Evolutionary conservation across 768 basidiomycete species (phyloP).

Genomic region (Kwoniella sp.): DNA sequence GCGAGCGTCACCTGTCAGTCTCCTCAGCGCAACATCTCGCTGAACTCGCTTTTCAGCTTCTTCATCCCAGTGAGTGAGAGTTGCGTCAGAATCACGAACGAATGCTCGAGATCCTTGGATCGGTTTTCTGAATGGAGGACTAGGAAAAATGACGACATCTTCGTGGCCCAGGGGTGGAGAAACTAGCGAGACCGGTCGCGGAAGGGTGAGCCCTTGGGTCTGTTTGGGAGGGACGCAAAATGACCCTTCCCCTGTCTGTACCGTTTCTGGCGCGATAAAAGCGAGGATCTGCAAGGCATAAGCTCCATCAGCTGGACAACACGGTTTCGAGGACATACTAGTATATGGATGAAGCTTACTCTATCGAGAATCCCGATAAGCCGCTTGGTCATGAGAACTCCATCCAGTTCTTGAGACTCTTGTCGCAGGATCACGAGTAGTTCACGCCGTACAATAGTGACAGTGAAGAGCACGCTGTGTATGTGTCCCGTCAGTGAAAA

Average conservation of each 20-base stretch:
- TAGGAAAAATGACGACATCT: not conserved
- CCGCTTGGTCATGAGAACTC: conserved; percentile 1
- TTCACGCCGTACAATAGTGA: conserved; percentile 15
- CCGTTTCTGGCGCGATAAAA: conserved; percentile 1
- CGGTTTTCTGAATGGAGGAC: not conserved
- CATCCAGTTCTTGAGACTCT: not conserved
- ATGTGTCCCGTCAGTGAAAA: too few species aligned
- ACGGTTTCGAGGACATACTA: not conserved
- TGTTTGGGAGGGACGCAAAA: not conserved
- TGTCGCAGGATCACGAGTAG: conserved; percentile 8
- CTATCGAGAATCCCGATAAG: conserved; percentile 24
- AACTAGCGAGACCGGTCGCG: not conserved
- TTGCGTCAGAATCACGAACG: not conserved
- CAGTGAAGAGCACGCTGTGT: conserved; percentile 11
- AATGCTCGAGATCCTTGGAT: not conserved
- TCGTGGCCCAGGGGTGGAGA: not conserved
- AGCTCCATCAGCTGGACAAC: not conserved
- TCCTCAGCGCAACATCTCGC: not conserved
- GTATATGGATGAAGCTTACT: conserved; percentile 19
- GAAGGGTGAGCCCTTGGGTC: not conserved
- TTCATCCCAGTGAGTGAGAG: not conserved
- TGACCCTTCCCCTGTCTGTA: not conserved
- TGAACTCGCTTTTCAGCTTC: conserved; percentile 1
- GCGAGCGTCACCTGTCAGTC: not conserved
- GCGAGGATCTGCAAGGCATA: not conserved